phyloP scores from a whole-genome alignment of 805 yeast genomes.

The Saccharomycopsis fodiens region DNA sequence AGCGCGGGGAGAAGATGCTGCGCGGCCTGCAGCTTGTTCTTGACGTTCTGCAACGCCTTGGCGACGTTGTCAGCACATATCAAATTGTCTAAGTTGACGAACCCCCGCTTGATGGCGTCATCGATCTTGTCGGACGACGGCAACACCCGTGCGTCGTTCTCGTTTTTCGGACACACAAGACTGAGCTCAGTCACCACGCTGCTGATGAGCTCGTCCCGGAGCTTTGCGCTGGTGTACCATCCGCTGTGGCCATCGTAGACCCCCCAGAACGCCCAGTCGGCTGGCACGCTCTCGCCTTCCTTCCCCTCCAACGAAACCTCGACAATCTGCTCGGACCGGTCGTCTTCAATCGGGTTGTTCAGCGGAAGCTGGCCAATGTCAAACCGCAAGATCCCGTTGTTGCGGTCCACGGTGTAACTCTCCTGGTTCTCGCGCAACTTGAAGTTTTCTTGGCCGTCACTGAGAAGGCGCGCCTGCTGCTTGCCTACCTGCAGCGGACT shows the following conservation, averaged over 20 bases:
- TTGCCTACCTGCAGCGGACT: slow-evolving; percentile 29
- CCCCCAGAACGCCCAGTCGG: slow-evolving; percentile 93
- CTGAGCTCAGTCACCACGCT: slow-evolving; percentile 74
- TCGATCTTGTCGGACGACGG: slow-evolving; percentile 69
- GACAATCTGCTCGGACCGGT: slow-evolving; percentile 73
- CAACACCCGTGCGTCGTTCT: slow-evolving; percentile 36
- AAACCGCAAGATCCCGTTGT: slow-evolving; percentile 81
- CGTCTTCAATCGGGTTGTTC: slow-evolving; percentile 93
- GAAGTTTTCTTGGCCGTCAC: slow-evolving; percentile 64
- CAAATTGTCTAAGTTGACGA: slow-evolving; percentile 76
- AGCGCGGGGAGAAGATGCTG: slow-evolving; percentile 84
- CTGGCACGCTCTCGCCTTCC: slow-evolving; percentile 31
- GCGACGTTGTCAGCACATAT: slow-evolving; percentile 71
- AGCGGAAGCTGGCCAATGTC: slow-evolving; percentile 87
- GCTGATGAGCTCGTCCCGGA: slow-evolving; percentile 70
- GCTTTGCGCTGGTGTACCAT: slow-evolving; percentile 82
- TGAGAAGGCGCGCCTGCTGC: slow-evolving; percentile 48
- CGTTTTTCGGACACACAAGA: slow-evolving; percentile 35
- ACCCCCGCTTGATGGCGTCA: slow-evolving; percentile 73
- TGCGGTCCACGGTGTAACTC: slow-evolving; percentile 70
- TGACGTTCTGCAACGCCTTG: slow-evolving; percentile 58
- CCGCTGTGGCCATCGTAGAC: slow-evolving; percentile 97
- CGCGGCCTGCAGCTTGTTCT: slow-evolving; percentile 51
- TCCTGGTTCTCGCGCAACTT: slow-evolving; percentile 70
- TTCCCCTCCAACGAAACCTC: slow-evolving; percentile 62